These are phyloP conservation scores for Trichophyton benhamiae DNA, from an alignment of 2,329 filamentous ascomycete species.

Conservation along the genomic window DNA sequence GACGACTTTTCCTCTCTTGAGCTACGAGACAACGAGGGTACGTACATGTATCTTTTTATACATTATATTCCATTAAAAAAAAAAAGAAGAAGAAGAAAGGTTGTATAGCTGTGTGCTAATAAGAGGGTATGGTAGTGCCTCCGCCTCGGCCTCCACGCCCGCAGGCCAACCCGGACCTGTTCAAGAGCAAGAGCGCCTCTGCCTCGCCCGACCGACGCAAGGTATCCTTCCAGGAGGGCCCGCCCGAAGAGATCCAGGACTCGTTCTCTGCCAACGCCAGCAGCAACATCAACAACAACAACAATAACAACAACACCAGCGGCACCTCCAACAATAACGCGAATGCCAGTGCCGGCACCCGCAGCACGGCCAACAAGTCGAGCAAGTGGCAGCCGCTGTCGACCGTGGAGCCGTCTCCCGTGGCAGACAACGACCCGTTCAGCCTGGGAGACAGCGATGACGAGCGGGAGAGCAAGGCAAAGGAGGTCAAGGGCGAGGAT, in stretches of 20 bases:
- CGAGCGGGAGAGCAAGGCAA: conserved; percentile 65
- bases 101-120: background rate
- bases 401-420: conserved; percentile 68
- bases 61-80: background rate
- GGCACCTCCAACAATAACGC: no score
- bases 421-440: conserved; percentile 88
- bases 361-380: conserved; percentile 44
- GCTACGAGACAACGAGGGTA: conserved; percentile 49
- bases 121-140: conserved; percentile 33
- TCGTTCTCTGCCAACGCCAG: conserved; percentile 19
- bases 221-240: conserved; percentile 49
- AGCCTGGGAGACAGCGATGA: conserved; percentile 92
- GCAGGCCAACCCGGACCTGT: conserved; percentile 64
- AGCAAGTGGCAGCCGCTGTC: conserved; percentile 98
- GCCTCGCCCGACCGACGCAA: conserved; percentile 41
- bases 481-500: conserved; percentile 44
- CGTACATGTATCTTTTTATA: background rate
- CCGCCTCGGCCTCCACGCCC: conserved; percentile 48
- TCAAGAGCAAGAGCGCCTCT: conserved; percentile 52
- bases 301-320: no score
- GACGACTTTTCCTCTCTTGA: conserved; percentile 71
- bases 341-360: no score
- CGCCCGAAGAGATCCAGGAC: conserved; percentile 73
- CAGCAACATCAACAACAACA: conserved; percentile 36
- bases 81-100: no score